These are phyloP conservation scores for Sequoiadendron giganteum DNA, from an alignment of 75 land plant genomes.

Conservation along the genomic window DNA sequence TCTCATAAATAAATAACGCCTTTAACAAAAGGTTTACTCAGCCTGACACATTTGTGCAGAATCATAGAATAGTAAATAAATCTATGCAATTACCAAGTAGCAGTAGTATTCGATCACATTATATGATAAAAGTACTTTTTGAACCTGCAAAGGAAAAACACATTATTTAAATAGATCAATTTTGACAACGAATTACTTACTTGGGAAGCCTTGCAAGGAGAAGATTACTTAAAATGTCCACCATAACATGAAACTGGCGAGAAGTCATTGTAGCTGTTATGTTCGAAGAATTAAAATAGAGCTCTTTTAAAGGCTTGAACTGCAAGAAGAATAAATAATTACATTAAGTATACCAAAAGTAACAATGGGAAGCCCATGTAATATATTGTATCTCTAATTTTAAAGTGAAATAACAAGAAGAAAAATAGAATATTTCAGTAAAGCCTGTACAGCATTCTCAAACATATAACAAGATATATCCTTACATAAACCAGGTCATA, in stretches of 20 bases:
- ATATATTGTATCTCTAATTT: neutral
- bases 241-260: conserved; percentile 98
- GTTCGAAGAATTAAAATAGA: conserved; percentile 93
- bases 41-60: neutral
- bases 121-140: neutral
- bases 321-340: conserved; percentile 26
- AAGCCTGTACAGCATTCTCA: neutral
- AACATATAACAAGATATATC: neutral
- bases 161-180: neutral
- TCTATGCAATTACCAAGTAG: neutral
- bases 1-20: neutral
- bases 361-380: neutral
- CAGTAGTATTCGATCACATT: neutral
- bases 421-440: neutral
- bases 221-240: conserved; percentile 90
- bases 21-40: neutral
- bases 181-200: conserved; percentile 33
- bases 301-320: conserved; percentile 95
- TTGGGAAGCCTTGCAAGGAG: conserved; percentile 97
- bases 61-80: neutral
- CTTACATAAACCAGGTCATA: neutral
- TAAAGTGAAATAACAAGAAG: neutral
- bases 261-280: conserved; percentile 99
- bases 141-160: neutral
- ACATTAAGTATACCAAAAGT: neutral